Conservation (phyloP, 2,329 filamentous ascomycete species). For the Pseudocercospora macadamiae region DNA sequence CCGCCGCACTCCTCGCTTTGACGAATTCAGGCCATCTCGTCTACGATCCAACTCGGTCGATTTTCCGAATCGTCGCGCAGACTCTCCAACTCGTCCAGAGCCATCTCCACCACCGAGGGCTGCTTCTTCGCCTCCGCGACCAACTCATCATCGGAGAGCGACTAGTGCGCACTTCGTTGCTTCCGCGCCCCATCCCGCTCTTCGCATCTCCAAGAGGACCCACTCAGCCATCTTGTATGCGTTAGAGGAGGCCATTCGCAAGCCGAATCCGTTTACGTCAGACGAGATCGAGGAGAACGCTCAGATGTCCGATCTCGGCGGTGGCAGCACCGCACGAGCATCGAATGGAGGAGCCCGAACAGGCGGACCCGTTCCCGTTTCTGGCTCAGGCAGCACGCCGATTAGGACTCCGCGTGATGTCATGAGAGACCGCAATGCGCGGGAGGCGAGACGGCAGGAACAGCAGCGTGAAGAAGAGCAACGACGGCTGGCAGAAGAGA, state of each 20-base stretch:
- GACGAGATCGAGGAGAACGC: constrained; percentile 87
- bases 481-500: constrained; percentile 59
- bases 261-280: constrained; percentile 79
- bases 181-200: constrained; percentile 57
- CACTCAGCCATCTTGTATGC: constrained; percentile 90
- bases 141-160: constrained; percentile 38
- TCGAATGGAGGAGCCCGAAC: constrained; percentile 61
- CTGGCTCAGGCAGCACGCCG: constrained; percentile 51
- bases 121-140: constrained; percentile 31
- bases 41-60: constrained; percentile 51
- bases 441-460: constrained; percentile 70
- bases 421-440: constrained; percentile 81
- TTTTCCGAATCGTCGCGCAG: constrained; percentile 33
- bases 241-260: constrained; percentile 85
- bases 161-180: constrained; percentile 34
- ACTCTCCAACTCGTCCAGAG: constrained; percentile 8
- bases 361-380: constrained; percentile 57
- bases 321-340: constrained; percentile 47
- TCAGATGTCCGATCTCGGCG: constrained; percentile 83
- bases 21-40: constrained; percentile 45
- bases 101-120: constrained; percentile 21
- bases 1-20: constrained; percentile 57
- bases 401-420: constrained; percentile 87
- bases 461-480: constrained; percentile 56
- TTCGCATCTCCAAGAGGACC: constrained; percentile 78